These are phyloP conservation scores for Aspergillus neotritici DNA, from an alignment of 2,329 filamentous ascomycete genomes.

Conservation along the genomic window DNA sequence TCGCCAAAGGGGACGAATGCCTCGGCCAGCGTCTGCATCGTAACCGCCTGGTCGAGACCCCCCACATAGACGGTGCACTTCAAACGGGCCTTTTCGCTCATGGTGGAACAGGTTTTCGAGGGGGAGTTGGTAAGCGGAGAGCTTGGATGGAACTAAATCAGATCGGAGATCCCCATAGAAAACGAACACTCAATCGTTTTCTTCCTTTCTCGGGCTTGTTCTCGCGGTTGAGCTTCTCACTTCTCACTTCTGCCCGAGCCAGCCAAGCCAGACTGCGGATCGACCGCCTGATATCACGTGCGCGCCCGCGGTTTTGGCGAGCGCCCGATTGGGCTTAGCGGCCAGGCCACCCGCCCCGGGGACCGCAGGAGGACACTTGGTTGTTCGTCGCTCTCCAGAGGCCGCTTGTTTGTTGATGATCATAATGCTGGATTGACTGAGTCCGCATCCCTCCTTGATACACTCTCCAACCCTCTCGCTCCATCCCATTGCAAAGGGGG, in stretches of 20 bases:
- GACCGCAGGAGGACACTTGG: conserved; percentile 39
- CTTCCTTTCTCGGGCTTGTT: neutral
- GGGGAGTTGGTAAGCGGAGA: neutral
- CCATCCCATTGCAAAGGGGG: conserved; percentile 26
- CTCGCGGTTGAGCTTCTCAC: neutral
- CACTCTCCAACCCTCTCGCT: conserved; percentile 23
- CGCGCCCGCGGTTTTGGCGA: conserved; percentile 30
- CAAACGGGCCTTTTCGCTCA: conserved; percentile 76
- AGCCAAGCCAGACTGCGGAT: conserved; percentile 6
- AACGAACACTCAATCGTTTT: neutral
- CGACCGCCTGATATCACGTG: conserved; percentile 32
- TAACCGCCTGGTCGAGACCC: conserved; percentile 75
- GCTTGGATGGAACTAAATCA: neutral
- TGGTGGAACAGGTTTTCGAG: conserved; percentile 35
- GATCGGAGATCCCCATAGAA: neutral
- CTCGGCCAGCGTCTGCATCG: conserved; percentile 68
- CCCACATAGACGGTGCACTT: conserved; percentile 92
- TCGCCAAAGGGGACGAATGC: conserved; percentile 97
- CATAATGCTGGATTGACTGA: conserved; percentile 12
- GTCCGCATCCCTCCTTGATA: conserved; percentile 19
- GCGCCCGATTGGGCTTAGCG: conserved; percentile 26
- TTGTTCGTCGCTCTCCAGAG: conserved; percentile 15
- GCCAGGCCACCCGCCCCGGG: conserved; percentile 18
- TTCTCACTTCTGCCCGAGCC: conserved; percentile 6
- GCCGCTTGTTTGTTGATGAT: too few species aligned